Conservation (phyloP, 1,284 basidiomycete genomes). For the Boletus hoseneyae region DNA sequence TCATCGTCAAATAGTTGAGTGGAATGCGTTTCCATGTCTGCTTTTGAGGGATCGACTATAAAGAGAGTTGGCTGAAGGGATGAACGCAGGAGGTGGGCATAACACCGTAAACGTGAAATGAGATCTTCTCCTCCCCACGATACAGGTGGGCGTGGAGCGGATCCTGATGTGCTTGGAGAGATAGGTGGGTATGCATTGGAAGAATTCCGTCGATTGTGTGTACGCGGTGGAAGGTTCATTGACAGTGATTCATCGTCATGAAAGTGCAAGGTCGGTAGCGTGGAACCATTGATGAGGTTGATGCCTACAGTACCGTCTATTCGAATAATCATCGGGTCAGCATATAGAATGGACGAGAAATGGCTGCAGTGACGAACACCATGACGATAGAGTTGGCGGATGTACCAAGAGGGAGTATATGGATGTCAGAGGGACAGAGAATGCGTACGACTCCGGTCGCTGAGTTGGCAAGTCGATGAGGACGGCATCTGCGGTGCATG, state of each 20-base stretch:
- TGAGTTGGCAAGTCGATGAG: conserved; percentile 74
- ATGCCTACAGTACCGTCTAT: conserved; percentile 73
- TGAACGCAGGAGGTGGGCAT: conserved; percentile 75
- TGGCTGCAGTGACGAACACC: conserved; percentile 60
- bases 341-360: neutral
- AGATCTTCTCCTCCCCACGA: conserved; percentile 89
- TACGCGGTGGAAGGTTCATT: conserved; percentile 51
- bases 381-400: conserved; percentile 80
- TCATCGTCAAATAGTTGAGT: conserved; percentile 77
- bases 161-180: conserved; percentile 38
- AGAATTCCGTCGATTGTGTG: conserved; percentile 30
- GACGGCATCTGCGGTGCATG: conserved; percentile 56
- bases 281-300: conserved; percentile 87
- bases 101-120: conserved; percentile 64
- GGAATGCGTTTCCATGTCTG: conserved; percentile 88
- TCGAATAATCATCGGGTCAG: conserved; percentile 2
- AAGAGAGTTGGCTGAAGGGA: conserved; percentile 80
- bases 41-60: conserved; percentile 86
- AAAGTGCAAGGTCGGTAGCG: conserved; percentile 89
- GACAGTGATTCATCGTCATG: conserved; percentile 95
- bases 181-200: conserved; percentile 59
- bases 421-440: conserved; percentile 85
- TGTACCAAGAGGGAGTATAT: conserved; percentile 90
- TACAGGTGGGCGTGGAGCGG: conserved; percentile 42
- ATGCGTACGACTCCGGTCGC: conserved; percentile 87